These are phyloP conservation scores for Nitzschia putrida DNA, from an alignment of 108 stramenopile species.

Conservation along the genomic window DNA sequence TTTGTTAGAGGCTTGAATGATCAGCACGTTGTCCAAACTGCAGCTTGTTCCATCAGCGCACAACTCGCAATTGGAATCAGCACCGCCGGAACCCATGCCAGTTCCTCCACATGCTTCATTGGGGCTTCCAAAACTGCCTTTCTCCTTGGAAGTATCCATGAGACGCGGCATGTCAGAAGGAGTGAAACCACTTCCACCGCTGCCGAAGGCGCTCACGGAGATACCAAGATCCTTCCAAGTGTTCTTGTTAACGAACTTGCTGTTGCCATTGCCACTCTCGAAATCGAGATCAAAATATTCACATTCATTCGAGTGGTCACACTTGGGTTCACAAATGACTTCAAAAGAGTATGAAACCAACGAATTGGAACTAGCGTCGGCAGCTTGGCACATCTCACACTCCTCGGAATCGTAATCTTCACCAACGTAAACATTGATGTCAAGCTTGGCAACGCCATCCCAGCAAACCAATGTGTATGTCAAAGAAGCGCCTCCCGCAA, in stretches of 20 bases:
- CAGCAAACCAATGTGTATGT: background rate
- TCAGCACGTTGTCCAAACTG: background rate
- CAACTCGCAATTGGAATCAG: background rate
- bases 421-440: background rate
- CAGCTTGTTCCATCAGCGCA: background rate
- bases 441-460: background rate
- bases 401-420: constrained; percentile 1
- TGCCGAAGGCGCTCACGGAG: background rate
- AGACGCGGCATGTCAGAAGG: constrained; percentile 1
- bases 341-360: background rate
- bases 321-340: background rate
- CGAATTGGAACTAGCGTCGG: background rate
- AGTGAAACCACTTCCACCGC: background rate
- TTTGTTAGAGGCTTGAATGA: background rate
- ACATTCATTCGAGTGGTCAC: background rate
- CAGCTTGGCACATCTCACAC: background rate
- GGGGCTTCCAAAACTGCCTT: constrained; percentile 5
- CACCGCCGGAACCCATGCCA: constrained; percentile 2
- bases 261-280: background rate
- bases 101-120: background rate
- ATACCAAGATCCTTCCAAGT: background rate
- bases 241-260: background rate
- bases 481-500: background rate
- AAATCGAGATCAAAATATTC: constrained; percentile 2
- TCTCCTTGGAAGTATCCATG: constrained; percentile 3